These are phyloP conservation scores for Fusarium sp. DNA, from an alignment of 2,329 filamentous ascomycete genomes.

Conservation along the genomic window DNA sequence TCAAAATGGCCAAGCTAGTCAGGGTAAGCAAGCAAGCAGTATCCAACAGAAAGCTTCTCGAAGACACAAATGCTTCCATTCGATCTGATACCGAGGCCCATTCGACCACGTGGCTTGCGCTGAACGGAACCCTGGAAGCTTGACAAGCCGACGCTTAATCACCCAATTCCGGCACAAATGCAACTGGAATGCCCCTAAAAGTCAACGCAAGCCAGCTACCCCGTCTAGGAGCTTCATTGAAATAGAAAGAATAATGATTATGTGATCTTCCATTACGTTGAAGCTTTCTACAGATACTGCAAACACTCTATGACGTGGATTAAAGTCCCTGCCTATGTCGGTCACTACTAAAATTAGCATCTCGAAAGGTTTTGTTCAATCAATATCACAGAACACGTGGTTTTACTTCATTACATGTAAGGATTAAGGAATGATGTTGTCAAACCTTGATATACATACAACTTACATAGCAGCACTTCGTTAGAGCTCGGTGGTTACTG, in stretches of 20 bases:
- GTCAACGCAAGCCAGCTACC: no score
- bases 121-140: background rate
- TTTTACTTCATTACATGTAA: no score
- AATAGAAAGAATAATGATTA: no score
- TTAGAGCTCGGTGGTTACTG: no score
- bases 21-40: background rate
- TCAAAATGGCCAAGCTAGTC: background rate
- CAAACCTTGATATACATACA: background rate
- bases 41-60: background rate
- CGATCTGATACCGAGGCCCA: no score
- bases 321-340: no score
- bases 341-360: no score
- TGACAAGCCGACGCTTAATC: background rate
- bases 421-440: background rate
- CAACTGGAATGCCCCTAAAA: conserved; percentile 3
- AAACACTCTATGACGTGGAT: no score
- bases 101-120: background rate
- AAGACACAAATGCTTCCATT: background rate
- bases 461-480: background rate
- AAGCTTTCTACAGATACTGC: no score
- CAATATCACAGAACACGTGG: background rate
- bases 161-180: conserved; percentile 15
- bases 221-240: no score
- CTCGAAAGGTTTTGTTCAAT: no score
- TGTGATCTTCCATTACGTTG: no score